A percentile compares a stretch with the other conserved stretches of the same genome.
Conservation (phyloP, 2,329 filamentous ascomycete species). For the Penicillium sp. region DNA sequence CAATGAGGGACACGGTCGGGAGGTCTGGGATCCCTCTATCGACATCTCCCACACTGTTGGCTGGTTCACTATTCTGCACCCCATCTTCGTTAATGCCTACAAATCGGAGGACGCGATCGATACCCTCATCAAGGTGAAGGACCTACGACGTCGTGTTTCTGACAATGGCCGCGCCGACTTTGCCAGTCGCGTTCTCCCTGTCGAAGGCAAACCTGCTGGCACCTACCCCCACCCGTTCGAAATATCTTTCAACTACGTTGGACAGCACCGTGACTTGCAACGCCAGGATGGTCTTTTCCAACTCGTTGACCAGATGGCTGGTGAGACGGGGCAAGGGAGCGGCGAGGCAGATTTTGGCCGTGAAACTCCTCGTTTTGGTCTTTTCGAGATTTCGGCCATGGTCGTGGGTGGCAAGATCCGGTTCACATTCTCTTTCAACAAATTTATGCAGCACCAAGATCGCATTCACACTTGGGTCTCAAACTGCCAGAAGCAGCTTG, state of each 20-base stretch:
- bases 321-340: conserved; percentile 50
- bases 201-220: conserved; percentile 35
- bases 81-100: conserved; percentile 41
- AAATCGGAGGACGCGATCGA: conserved; percentile 33
- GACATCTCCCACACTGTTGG: conserved; percentile 56
- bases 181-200: conserved; percentile 35
- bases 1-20: conserved; percentile 55
- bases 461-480: conserved; percentile 50
- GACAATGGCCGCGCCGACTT: conserved; percentile 47
- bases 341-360: conserved; percentile 52
- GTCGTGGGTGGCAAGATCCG: conserved; percentile 52
- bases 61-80: conserved; percentile 57
- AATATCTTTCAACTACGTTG: conserved; percentile 49
- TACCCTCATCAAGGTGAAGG: conserved; percentile 43
- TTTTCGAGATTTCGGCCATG: conserved; percentile 59
- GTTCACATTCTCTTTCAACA: conserved; percentile 57
- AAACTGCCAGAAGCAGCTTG: conserved; percentile 40
- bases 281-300: conserved; percentile 50
- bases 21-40: conserved; percentile 50
- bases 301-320: conserved; percentile 50
- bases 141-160: conserved; percentile 39
- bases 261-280: conserved; percentile 49
- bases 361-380: conserved; percentile 50
- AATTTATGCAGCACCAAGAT: conserved; percentile 51
- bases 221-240: conserved; percentile 48